Percentiles rank a stretch among this genome's conserved stretches.
Evolutionary conservation across 768 basidiomycete genomes (phyloP).

Genomic region (Suillus sp.): DNA sequence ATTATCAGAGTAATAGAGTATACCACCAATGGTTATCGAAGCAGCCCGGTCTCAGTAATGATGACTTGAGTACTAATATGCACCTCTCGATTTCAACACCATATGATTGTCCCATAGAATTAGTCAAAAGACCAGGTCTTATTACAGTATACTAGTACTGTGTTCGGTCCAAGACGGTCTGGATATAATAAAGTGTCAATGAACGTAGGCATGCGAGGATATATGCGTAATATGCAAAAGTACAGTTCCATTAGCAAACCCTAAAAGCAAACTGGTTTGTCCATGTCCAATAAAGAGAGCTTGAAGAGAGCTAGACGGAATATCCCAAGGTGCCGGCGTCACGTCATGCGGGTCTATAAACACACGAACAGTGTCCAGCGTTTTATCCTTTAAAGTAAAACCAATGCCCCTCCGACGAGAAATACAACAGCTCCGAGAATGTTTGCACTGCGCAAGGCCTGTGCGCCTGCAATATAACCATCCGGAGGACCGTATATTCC

Average conservation of each 20-base stretch:
- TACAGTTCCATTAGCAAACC: constrained; percentile 23
- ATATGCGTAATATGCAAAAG: constrained; percentile 24
- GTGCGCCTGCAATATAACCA: constrained; percentile 60
- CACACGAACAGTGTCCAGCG: constrained; percentile 5
- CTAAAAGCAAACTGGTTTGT: constrained; percentile 16
- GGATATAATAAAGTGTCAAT: constrained; percentile 24
- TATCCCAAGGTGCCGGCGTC: neutral
- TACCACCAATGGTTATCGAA: neutral
- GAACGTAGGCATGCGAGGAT: constrained; percentile 25
- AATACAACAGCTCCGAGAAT: constrained; percentile 47
- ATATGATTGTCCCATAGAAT: neutral
- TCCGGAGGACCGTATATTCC: constrained; percentile 71
- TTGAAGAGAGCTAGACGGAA: neutral
- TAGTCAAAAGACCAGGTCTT: neutral
- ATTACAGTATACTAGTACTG: constrained; percentile 7
- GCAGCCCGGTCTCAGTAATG: neutral
- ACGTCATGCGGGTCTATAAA: constrained; percentile 1
- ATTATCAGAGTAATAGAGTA: neutral
- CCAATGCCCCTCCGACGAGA: constrained; percentile 51
- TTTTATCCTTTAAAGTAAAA: constrained; percentile 39
- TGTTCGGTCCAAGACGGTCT: neutral
- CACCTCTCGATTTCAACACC: neutral
- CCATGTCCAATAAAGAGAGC: constrained; percentile 14
- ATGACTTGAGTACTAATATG: neutral
- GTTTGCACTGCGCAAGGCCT: constrained; percentile 47